Percentiles rank a stretch among this genome's conserved stretches.
Evolutionary conservation across 1,139 yeast species (phyloP).

Genomic region (Yamadazyma siamensis): DNA sequence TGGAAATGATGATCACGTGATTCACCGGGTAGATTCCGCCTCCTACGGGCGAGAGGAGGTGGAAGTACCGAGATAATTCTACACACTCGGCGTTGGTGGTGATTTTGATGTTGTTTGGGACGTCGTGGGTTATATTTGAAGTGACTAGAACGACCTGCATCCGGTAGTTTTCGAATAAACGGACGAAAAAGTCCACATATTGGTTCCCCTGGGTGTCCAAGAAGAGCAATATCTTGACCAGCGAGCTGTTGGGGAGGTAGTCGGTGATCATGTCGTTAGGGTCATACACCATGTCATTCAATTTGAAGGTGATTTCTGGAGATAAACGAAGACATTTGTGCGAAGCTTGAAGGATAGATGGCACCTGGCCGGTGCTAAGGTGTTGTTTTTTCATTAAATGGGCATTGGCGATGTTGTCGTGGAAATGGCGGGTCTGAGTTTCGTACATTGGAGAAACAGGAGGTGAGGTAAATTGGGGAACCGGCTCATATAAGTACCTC

Average conservation of each 20-base stretch:
- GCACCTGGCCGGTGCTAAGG: too few species aligned
- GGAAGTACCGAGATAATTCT: conserved; percentile 23
- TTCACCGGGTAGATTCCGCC: conserved; percentile 51
- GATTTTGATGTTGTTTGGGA: neutral
- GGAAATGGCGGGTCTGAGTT: too few species aligned
- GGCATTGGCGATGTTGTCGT: too few species aligned
- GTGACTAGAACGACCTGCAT: conserved; percentile 15
- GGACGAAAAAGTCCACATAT: conserved; percentile 13
- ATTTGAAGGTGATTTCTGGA: conserved; percentile 2
- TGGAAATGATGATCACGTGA: conserved; percentile 32
- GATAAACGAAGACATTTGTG: too few species aligned
- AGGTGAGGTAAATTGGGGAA: too few species aligned
- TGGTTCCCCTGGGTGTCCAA: conserved; percentile 31
- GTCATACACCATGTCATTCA: conserved; percentile 4
- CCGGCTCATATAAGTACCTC: too few species aligned
- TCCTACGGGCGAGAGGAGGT: conserved; percentile 45
- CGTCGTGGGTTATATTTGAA: conserved; percentile 9
- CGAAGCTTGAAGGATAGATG: too few species aligned
- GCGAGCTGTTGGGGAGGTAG: neutral
- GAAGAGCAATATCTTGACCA: conserved; percentile 19
- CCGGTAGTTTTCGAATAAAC: conserved; percentile 6
- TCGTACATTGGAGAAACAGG: too few species aligned
- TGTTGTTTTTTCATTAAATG: too few species aligned
- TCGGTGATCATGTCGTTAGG: conserved; percentile 8
- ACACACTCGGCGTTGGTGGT: conserved; percentile 15